Conservation (phyloP, 225 moss, liverwort and hornwort genomes). For the Polytrichum formosum region DNA sequence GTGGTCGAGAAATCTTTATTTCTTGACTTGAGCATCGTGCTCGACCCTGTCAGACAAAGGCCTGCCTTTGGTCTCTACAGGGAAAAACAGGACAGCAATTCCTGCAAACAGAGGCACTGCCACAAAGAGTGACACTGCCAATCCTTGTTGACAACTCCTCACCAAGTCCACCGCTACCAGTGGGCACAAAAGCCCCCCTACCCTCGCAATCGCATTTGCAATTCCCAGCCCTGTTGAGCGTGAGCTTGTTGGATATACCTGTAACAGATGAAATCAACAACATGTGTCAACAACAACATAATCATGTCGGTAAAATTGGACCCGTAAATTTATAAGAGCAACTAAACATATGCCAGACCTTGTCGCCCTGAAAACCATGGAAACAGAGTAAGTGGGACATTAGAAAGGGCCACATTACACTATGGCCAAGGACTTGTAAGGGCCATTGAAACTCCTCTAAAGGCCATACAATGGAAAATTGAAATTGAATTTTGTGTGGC, state of each 20-base stretch:
- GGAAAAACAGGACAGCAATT: slow-evolving; percentile 60
- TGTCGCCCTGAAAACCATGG: too few relatives aligned
- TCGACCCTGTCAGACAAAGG: slow-evolving; percentile 53
- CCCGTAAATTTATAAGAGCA: too few relatives aligned
- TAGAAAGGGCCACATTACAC: too few relatives aligned
- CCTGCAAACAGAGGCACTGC: slow-evolving; percentile 54
- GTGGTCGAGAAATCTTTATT: not conserved
- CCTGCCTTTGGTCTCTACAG: slow-evolving; percentile 65
- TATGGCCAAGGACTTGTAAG: too few relatives aligned
- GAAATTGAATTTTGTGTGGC: too few relatives aligned
- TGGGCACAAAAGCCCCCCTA: slow-evolving; percentile 78
- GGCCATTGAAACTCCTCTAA: too few relatives aligned
- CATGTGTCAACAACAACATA: too few relatives aligned
- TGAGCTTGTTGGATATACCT: slow-evolving; percentile 80
- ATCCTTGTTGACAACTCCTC: slow-evolving; percentile 53
- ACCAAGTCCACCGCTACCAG: slow-evolving; percentile 79
- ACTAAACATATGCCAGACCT: too few relatives aligned
- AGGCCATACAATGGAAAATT: too few relatives aligned
- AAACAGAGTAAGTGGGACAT: too few relatives aligned
- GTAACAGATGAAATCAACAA: slow-evolving; percentile 9
- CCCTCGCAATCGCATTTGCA: slow-evolving; percentile 67
- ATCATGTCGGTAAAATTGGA: too few relatives aligned
- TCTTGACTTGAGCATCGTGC: not conserved
- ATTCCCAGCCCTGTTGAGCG: slow-evolving; percentile 79
- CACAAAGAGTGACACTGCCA: slow-evolving; percentile 64